Percentiles rank a stretch among this genome's conserved stretches.
These are phyloP conservation scores for Trichoderma sp. DNA, from an alignment of 2,329 filamentous ascomycete species.

Conservation along the genomic window DNA sequence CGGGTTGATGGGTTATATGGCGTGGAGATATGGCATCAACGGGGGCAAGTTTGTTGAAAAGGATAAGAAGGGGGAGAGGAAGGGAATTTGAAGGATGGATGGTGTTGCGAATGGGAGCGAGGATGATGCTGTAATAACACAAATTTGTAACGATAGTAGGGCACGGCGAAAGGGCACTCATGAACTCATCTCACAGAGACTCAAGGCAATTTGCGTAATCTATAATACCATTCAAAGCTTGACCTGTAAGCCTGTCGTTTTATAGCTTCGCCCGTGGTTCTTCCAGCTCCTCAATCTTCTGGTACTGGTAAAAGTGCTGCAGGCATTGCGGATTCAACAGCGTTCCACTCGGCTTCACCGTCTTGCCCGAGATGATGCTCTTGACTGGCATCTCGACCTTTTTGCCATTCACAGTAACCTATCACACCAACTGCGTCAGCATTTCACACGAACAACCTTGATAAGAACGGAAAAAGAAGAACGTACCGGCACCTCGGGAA, in stretches of 20 bases:
- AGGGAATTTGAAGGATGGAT: not conserved
- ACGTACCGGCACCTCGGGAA: slow-evolving; percentile 74
- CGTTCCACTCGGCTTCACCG: slow-evolving; percentile 72
- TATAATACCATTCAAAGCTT: not conserved
- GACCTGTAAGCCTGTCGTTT: not conserved
- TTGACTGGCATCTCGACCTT: slow-evolving; percentile 84
- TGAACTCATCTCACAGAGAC: not conserved
- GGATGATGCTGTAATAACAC: not conserved
- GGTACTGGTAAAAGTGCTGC: slow-evolving; percentile 74
- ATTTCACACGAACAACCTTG: not conserved
- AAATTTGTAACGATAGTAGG: not conserved
- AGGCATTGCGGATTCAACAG: slow-evolving; percentile 72
- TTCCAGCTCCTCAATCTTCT: slow-evolving; percentile 35
- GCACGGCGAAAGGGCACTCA: not conserved
- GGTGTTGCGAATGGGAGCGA: not conserved
- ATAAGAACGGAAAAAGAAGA: not conserved
- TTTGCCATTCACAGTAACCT: slow-evolving; percentile 80
- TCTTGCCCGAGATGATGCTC: slow-evolving; percentile 74
- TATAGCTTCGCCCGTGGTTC: slow-evolving; percentile 34
- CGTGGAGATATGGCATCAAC: slow-evolving; percentile 49
- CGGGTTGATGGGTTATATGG: slow-evolving; percentile 48
- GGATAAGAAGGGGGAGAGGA: slow-evolving; percentile 23
- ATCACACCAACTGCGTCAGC: slow-evolving; percentile 23
- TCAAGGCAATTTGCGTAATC: not conserved
- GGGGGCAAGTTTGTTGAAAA: slow-evolving; percentile 38